Evolutionary conservation across 441 rosid species (phyloP).

Genomic region (Flueggea neowawraea): DNA sequence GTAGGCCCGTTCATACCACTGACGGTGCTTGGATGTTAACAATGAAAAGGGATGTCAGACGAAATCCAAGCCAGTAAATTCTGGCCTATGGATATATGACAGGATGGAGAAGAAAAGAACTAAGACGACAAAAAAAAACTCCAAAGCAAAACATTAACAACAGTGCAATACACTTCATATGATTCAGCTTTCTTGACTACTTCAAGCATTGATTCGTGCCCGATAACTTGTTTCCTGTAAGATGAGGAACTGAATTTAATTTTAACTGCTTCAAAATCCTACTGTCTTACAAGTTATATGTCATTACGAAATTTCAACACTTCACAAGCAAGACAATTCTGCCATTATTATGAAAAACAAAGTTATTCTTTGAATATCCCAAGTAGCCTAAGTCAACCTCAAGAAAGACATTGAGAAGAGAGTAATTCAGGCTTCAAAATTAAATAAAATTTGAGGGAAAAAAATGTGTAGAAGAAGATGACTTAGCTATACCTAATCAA

Average conservation of each 20-base stretch:
- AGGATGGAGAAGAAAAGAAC: constrained; percentile 2
- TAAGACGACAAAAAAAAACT: not conserved
- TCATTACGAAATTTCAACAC: too few relatives aligned
- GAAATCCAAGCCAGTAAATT: constrained; percentile 7
- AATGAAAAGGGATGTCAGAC: not conserved
- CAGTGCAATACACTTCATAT: constrained; percentile 8
- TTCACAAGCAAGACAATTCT: too few relatives aligned
- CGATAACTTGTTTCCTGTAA: constrained; percentile 25
- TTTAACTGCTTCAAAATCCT: too few relatives aligned
- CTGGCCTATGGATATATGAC: not conserved
- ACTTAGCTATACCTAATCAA: too few relatives aligned
- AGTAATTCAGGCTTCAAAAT: too few relatives aligned
- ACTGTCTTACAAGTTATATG: too few relatives aligned
- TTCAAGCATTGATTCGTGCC: constrained; percentile 10
- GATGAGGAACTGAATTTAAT: not conserved
- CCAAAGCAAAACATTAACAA: constrained; percentile 11
- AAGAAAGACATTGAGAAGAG: too few relatives aligned
- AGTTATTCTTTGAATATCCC: too few relatives aligned
- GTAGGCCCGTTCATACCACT: constrained; percentile 5
- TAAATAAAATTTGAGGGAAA: too few relatives aligned
- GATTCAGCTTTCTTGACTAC: constrained; percentile 4
- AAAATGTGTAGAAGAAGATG: too few relatives aligned
- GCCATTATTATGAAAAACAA: too few relatives aligned
- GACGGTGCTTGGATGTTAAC: constrained; percentile 12
- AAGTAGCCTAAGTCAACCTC: too few relatives aligned